Percentiles rank a stretch among this genome's conserved stretches.
Conservation (phyloP, 306 rosid genomes). For the Fagus crenata region DNA sequence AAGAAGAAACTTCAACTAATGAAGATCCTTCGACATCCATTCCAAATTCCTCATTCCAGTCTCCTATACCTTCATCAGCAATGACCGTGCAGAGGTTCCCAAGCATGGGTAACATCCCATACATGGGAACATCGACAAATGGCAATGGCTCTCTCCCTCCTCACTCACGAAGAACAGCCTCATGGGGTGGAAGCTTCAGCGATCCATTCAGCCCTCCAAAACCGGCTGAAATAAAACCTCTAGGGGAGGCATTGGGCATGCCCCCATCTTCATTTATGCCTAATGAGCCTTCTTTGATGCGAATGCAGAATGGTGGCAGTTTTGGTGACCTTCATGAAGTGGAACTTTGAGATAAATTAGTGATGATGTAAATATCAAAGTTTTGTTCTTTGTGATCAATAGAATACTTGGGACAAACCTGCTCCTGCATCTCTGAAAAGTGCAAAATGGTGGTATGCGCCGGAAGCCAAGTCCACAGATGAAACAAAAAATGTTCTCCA, state of each 20-base stretch:
- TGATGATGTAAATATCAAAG: constrained; percentile 68
- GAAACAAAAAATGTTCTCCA: constrained; percentile 28
- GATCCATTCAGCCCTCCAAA: constrained; percentile 50
- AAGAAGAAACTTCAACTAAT: constrained; percentile 43
- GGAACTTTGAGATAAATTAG: constrained; percentile 65
- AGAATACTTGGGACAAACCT: constrained; percentile 44
- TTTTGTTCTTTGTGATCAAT: constrained; percentile 60
- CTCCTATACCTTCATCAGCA: constrained; percentile 35
- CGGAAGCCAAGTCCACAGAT: constrained; percentile 37
- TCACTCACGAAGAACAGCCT: constrained; percentile 68
- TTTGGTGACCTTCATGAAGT: constrained; percentile 81
- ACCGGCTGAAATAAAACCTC: constrained; percentile 38
- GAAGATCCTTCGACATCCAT: constrained; percentile 51
- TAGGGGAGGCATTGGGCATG: constrained; percentile 52
- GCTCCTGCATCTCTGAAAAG: constrained; percentile 49
- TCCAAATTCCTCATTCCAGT: constrained; percentile 43
- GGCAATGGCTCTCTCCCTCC: constrained; percentile 33
- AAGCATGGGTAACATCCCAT: constrained; percentile 56
- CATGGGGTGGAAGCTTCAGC: constrained; percentile 73
- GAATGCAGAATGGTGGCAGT: constrained; percentile 43
- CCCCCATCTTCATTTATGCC: constrained; percentile 52
- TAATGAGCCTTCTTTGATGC: constrained; percentile 41
- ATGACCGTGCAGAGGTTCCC: constrained; percentile 58
- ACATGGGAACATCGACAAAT: constrained; percentile 29
- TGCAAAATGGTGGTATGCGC: constrained; percentile 36